A percentile compares a stretch with the other conserved stretches of the same genome.
Evolutionary conservation across 768 basidiomycete genomes (phyloP).

Genomic region (Hericium coralloides): DNA sequence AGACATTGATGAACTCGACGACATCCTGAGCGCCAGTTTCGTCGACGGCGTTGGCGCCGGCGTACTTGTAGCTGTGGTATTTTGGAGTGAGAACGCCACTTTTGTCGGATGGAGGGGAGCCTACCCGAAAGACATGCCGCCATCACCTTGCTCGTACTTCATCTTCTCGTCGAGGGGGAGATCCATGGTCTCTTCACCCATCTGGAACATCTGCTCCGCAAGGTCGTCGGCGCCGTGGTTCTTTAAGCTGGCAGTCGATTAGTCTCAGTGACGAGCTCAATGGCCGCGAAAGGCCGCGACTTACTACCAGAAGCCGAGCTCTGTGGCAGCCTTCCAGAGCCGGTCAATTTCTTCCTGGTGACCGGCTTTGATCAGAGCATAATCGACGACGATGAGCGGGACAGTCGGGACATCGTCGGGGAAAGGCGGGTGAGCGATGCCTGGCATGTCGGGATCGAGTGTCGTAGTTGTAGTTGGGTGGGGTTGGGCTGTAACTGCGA

Average conservation of each 20-base stretch:
- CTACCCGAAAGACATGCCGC: slow-evolving; percentile 28
- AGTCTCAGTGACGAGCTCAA: neutral
- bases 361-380: slow-evolving; percentile 24
- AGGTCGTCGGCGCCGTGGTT: slow-evolving; percentile 31
- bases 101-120: neutral
- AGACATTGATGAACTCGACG: slow-evolving; percentile 24
- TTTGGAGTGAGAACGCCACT: neutral
- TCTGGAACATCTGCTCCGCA: slow-evolving; percentile 28
- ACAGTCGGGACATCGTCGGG: slow-evolving; percentile 35
- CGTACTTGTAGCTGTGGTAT: slow-evolving; percentile 19
- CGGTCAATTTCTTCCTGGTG: slow-evolving; percentile 29
- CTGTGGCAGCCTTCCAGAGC: slow-evolving; percentile 39
- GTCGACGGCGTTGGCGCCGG: slow-evolving; percentile 23
- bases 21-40: slow-evolving; percentile 21
- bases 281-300: slow-evolving; percentile 14
- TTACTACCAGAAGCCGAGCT: slow-evolving; percentile 48
- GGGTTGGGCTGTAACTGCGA: too few species aligned
- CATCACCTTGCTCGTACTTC: slow-evolving; percentile 33
- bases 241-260: slow-evolving; percentile 25
- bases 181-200: slow-evolving; percentile 29
- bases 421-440: slow-evolving; percentile 27
- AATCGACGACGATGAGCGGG: slow-evolving; percentile 39
- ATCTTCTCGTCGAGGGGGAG: slow-evolving; percentile 32
- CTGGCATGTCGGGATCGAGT: neutral
- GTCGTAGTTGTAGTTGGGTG: too few species aligned